phyloP scores from a whole-genome alignment of 257 asterid genomes.

The Haberlea rhodopensis region DNA sequence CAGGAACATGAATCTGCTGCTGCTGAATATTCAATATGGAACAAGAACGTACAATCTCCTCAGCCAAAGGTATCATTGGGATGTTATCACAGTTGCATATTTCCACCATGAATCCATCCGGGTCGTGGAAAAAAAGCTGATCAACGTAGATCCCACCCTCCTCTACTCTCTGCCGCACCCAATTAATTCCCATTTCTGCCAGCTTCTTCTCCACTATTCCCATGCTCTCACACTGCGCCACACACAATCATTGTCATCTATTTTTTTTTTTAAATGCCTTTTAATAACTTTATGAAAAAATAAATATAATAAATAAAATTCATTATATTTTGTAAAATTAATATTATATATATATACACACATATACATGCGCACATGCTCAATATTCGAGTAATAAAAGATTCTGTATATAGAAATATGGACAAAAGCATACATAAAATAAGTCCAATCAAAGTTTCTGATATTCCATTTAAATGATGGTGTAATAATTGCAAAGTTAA shows the following conservation, averaged over 20 bases:
- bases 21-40: not conserved
- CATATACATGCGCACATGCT: too few relatives aligned
- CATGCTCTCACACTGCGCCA: constrained; percentile 57
- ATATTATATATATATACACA: too few relatives aligned
- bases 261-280: too few relatives aligned
- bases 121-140: constrained; percentile 71
- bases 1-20: not conserved
- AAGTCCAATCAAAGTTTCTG: not conserved
- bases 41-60: not conserved
- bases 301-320: too few relatives aligned
- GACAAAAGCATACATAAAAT: too few relatives aligned
- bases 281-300: too few relatives aligned
- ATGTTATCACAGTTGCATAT: constrained; percentile 70
- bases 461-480: not conserved
- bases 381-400: too few relatives aligned
- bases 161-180: constrained; percentile 54
- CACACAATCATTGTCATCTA: too few relatives aligned
- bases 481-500: not conserved
- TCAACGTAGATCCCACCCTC: constrained; percentile 45
- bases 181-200: constrained; percentile 36
- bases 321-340: too few relatives aligned
- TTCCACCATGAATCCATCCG: constrained; percentile 81
- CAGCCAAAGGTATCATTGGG: not conserved
- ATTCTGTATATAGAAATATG: too few relatives aligned
- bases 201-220: constrained; percentile 55